These are phyloP conservation scores for Backusella macrospora DNA, from an alignment of 192 early-diverging fungal species.

Conservation along the genomic window DNA sequence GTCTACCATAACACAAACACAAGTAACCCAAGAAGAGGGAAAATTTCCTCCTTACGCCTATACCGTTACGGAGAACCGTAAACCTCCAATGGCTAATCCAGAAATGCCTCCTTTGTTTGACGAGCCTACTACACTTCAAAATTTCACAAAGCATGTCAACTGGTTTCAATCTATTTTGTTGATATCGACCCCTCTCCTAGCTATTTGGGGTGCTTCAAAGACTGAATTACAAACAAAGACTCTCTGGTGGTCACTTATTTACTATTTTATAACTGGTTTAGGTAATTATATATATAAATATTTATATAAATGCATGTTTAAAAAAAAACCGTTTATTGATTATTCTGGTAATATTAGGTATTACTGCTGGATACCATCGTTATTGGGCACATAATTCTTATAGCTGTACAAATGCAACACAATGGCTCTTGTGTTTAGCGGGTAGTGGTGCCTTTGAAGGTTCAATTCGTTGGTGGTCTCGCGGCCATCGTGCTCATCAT, in stretches of 20 bases:
- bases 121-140: slow-evolving; percentile 51
- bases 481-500: slow-evolving; percentile 87
- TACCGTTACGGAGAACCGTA: slow-evolving; percentile 8
- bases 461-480: slow-evolving; percentile 84
- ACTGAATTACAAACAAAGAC: slow-evolving; percentile 72
- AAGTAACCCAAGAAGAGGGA: background rate
- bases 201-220: slow-evolving; percentile 74
- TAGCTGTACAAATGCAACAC: slow-evolving; percentile 58
- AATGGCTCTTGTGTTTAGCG: slow-evolving; percentile 63
- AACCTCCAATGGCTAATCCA: slow-evolving; percentile 17
- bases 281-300: slow-evolving; percentile 46
- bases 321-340: no score
- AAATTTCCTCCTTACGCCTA: slow-evolving; percentile 21
- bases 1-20: background rate
- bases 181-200: slow-evolving; percentile 72
- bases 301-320: no score
- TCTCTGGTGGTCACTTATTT: slow-evolving; percentile 66
- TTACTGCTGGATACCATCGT: slow-evolving; percentile 69
- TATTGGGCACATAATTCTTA: slow-evolving; percentile 83
- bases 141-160: slow-evolving; percentile 62
- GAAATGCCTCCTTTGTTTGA: slow-evolving; percentile 36
- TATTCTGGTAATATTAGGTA: slow-evolving; percentile 63
- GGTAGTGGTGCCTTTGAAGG: slow-evolving; percentile 80
- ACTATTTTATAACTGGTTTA: slow-evolving; percentile 79
- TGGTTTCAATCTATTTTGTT: slow-evolving; percentile 71